Conservation (phyloP, 768 basidiomycete genomes). For the Baorangia bicolor region DNA sequence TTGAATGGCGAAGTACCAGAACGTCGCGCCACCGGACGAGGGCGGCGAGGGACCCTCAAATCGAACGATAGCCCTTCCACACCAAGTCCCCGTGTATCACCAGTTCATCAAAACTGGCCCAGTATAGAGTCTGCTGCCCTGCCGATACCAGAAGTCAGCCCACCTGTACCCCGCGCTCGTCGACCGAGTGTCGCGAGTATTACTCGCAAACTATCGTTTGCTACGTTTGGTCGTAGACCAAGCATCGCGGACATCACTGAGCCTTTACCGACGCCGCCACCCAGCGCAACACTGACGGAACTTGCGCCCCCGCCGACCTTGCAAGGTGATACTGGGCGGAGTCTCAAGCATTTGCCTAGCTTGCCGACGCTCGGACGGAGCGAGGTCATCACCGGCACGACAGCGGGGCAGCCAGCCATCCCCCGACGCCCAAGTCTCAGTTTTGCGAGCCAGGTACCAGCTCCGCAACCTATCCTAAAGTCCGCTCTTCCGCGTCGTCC, state of each 20-base stretch:
- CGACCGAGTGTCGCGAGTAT: slow-evolving; percentile 32
- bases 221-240: slow-evolving; percentile 26
- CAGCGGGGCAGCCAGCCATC: not conserved
- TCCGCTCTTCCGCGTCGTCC: not conserved
- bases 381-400: not conserved
- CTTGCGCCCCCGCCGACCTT: slow-evolving; percentile 21
- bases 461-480: slow-evolving; percentile 1
- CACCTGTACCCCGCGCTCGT: slow-evolving; percentile 7
- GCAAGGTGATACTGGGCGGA: slow-evolving; percentile 7
- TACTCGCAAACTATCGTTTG: slow-evolving; percentile 33
- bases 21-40: slow-evolving; percentile 3
- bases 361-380: slow-evolving; percentile 17
- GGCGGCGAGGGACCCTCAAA: slow-evolving; percentile 8
- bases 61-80: slow-evolving; percentile 15
- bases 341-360: slow-evolving; percentile 27
- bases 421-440: slow-evolving; percentile 17
- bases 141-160: slow-evolving; percentile 6
- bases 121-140: slow-evolving; percentile 21
- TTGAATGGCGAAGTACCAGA: slow-evolving; percentile 1
- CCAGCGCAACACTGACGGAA: slow-evolving; percentile 5
- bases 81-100: slow-evolving; percentile 21
- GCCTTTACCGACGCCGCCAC: slow-evolving; percentile 20
- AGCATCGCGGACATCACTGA: slow-evolving; percentile 24
- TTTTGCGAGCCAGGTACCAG: not conserved
- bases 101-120: slow-evolving; percentile 19